Evolutionary conservation across 2,329 filamentous ascomycete genomes (phyloP).

Genomic region (Ascochyta rabiei): DNA sequence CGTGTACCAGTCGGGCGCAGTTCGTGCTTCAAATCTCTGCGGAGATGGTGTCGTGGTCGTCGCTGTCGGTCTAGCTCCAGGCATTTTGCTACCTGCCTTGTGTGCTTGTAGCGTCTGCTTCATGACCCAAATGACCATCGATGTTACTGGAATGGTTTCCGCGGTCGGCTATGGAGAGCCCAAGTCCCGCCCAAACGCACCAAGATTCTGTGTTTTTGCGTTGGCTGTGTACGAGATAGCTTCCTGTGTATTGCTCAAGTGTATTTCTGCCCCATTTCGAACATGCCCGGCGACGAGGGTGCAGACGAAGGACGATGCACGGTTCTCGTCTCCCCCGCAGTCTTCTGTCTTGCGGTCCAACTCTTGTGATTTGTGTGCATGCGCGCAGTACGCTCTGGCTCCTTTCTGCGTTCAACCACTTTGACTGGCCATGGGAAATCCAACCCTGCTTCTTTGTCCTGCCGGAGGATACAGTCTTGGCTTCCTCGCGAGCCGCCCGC

Average conservation of each 20-base stretch:
- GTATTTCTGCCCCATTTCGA: background rate
- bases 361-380: constrained; percentile 7
- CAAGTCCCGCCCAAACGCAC: too few relatives aligned
- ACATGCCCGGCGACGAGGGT: background rate
- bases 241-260: background rate
- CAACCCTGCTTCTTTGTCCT: background rate
- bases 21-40: too few relatives aligned
- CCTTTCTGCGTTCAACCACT: background rate
- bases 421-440: constrained; percentile 7
- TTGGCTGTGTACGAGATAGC: background rate
- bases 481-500: constrained; percentile 4
- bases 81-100: too few relatives aligned
- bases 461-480: constrained; percentile 7
- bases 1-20: too few relatives aligned
- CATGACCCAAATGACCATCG: too few relatives aligned
- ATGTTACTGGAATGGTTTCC: too few relatives aligned
- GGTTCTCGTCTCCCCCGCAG: background rate
- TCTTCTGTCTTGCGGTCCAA: background rate
- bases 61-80: too few relatives aligned
- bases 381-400: constrained; percentile 1
- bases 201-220: background rate
- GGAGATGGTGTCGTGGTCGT: too few relatives aligned
- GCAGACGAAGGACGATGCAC: background rate
- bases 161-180: too few relatives aligned
- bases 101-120: too few relatives aligned